These are phyloP conservation scores for Diaporthe batatas DNA, from an alignment of 2,329 filamentous ascomycete species.

Conservation along the genomic window DNA sequence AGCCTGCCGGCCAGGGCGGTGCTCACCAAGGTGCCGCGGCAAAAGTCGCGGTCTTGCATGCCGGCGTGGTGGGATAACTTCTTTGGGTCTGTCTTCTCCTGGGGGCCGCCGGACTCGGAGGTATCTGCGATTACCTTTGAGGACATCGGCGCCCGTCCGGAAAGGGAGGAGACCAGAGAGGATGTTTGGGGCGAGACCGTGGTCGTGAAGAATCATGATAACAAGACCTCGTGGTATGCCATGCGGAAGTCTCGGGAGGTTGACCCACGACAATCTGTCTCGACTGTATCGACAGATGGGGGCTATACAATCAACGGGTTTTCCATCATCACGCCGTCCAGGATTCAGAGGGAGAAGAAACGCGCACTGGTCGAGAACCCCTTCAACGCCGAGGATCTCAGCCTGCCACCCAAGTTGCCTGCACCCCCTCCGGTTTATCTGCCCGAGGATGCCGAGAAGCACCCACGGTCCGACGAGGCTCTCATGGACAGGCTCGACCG, in stretches of 20 bases:
- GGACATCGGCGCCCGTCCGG: not conserved
- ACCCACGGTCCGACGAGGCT: not conserved
- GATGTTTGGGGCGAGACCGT: constrained; percentile 33
- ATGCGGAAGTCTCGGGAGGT: not conserved
- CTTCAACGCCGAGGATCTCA: not conserved
- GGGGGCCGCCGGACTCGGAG: constrained; percentile 8
- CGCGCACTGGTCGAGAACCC: not conserved
- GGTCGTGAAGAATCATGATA: not conserved
- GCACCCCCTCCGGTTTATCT: not conserved
- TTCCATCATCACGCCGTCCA: not conserved
- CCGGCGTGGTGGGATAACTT: constrained; percentile 19
- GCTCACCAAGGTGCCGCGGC: not conserved
- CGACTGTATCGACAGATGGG: not conserved
- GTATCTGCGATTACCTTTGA: constrained; percentile 27
- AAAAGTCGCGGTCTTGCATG: constrained; percentile 17
- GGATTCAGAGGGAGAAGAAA: not conserved
- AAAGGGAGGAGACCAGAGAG: not conserved
- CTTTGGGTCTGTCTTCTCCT: not conserved
- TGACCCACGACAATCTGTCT: constrained; percentile 6
- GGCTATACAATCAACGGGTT: not conserved
- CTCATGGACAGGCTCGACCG: not conserved
- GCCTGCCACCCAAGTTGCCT: not conserved
- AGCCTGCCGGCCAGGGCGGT: constrained; percentile 7
- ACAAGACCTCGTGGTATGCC: not conserved
- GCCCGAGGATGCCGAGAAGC: not conserved